Percentiles rank a stretch among this genome's conserved stretches.
Evolutionary conservation across 352 stramenopile species (phyloP).

Genomic region (Globisporangium okanoganense): DNA sequence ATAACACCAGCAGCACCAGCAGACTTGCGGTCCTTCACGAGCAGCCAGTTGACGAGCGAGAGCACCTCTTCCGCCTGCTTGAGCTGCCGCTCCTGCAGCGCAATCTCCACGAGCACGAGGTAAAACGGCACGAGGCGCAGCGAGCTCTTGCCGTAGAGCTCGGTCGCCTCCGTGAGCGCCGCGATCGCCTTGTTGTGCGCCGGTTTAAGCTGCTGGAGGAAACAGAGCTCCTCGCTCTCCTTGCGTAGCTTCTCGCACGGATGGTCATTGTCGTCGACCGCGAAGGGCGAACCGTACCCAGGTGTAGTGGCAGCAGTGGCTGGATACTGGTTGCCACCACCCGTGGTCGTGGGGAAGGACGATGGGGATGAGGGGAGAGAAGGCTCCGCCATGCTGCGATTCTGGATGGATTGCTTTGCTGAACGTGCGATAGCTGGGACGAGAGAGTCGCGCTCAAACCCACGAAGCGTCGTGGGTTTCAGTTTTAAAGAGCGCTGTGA

Average conservation of each 20-base stretch:
- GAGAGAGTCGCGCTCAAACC: no score
- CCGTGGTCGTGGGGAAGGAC: no score
- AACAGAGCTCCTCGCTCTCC: slow-evolving; percentile 61
- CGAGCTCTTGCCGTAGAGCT: slow-evolving; percentile 47
- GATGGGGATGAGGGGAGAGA: no score
- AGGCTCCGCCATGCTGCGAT: no score
- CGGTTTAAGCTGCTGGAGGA: slow-evolving; percentile 34
- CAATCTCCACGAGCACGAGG: slow-evolving; percentile 59
- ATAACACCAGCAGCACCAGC: neutral
- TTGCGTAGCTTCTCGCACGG: slow-evolving; percentile 48
- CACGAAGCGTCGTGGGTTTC: no score
- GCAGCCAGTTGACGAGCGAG: slow-evolving; percentile 66
- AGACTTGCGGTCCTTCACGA: slow-evolving; percentile 52
- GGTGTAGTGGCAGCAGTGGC: no score
- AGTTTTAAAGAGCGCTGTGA: no score
- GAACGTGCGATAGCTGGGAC: no score
- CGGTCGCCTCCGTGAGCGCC: slow-evolving; percentile 44
- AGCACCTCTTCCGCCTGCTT: slow-evolving; percentile 65
- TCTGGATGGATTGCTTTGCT: no score
- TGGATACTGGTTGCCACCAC: no score
- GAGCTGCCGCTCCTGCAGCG: slow-evolving; percentile 51
- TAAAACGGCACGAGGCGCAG: slow-evolving; percentile 62
- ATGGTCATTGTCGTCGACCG: slow-evolving; percentile 2
- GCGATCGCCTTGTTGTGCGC: slow-evolving; percentile 40
- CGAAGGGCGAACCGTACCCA: neutral